phyloP scores from a whole-genome alignment of 345 rosid genomes.

The Aquilaria malaccensis region DNA sequence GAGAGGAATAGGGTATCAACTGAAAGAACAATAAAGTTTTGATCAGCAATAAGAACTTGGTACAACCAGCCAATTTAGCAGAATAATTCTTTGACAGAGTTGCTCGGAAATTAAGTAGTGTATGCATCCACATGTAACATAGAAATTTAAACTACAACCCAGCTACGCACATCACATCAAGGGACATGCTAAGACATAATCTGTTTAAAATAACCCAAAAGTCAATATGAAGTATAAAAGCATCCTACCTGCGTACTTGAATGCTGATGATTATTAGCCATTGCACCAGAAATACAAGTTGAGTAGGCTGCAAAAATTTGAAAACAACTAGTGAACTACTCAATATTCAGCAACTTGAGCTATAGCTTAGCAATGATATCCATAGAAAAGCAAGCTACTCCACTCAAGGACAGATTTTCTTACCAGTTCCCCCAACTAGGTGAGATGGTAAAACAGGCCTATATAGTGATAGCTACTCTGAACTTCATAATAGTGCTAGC shows the following conservation, averaged over 20 bases:
- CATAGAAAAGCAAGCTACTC: no score
- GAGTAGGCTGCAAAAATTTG: conserved; percentile 10
- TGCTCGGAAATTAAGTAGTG: no score
- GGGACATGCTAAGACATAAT: conserved; percentile 8
- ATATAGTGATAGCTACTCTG: no score
- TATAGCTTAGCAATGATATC: no score
- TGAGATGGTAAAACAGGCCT: no score
- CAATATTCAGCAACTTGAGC: no score
- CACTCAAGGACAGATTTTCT: no score
- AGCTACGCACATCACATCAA: background rate
- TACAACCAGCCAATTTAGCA: background rate
- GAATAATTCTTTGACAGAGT: background rate
- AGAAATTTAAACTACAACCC: background rate
- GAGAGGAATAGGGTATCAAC: background rate
- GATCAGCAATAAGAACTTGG: no score
- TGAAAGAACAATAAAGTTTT: no score
- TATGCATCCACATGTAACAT: background rate
- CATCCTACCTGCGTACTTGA: conserved; percentile 54
- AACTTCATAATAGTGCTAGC: no score
- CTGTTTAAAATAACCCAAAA: conserved; percentile 6
- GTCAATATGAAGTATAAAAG: background rate
- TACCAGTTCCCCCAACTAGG: no score
- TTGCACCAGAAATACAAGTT: conserved; percentile 21
- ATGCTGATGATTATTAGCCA: conserved; percentile 68
- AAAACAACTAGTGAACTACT: no score